Evolutionary conservation across 2,329 filamentous ascomycete species (phyloP), one percentile per base, ranked within the genome.

Genomic region (Exophiala sideris): DNA sequence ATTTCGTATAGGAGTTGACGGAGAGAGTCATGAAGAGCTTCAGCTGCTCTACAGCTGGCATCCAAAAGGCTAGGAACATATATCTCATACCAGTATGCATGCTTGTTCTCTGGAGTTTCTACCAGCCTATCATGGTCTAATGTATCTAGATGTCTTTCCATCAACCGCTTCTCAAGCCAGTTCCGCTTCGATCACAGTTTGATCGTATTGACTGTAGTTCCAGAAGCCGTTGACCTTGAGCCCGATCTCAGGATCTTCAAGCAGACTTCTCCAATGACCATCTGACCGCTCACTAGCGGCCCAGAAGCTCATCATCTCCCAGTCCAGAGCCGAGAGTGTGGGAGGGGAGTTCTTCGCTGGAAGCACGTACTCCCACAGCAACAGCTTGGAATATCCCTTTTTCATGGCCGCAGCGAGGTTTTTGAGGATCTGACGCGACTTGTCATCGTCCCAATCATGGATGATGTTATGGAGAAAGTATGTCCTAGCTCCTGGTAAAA

Each of bases 341-440:
- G 63, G 64, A 4, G 62, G 55, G 1, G 73, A 66, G 1, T 65
- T 66, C 1, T 55, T 66, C 7, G 71, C 67, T 3, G 72, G 71
- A 12, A 77, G 62, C 0, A 73, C 63, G 48, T 70, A 69, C 40
- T 78, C 75, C 33, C 73, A 70, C 35, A 79, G 67, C 12, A 79
- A 59, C 3, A 78, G 39, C 48, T 73, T 72, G 6, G 70, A 74
- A 56, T 74, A 69, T 0, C 69, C 68, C n/a, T 64, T 66, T 20
- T 61, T 61, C 71, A 76, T 74, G 0, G 70, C 72, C 4, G 56
- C 52, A 14, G 64, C 68, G 57, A 71, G 46, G 8, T 68, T 62
- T 0, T 21, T 18, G 1, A 76, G 61, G 7, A 75, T 67, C 9
- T 64, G 41, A 10, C 62, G 56, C 20, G 66, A 68, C 9, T 67